Evolutionary conservation across 805 yeast species (phyloP).

Genomic region (Komagataella populi): DNA sequence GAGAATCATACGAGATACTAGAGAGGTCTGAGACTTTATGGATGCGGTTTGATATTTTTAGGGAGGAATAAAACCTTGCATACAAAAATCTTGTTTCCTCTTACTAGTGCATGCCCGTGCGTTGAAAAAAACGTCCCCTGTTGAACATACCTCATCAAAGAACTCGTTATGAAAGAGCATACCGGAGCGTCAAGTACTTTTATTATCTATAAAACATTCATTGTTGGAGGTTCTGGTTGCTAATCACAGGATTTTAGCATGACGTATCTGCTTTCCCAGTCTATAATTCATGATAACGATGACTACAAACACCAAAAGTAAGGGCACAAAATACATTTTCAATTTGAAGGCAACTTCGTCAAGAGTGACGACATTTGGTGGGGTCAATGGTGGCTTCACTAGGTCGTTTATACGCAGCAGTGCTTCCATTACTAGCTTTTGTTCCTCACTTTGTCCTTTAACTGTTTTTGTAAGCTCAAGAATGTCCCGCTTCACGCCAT

Average conservation of each 20-base stretch:
- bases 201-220: background rate
- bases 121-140: no score
- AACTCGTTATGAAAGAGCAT: no score
- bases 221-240: no score
- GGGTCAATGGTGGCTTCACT: background rate
- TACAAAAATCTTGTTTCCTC: no score
- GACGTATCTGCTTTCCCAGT: slow-evolving; percentile 49
- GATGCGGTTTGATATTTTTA: no score
- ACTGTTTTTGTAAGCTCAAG: background rate
- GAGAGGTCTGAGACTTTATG: no score
- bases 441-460: background rate
- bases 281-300: slow-evolving; percentile 34
- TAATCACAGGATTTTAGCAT: slow-evolving; percentile 36
- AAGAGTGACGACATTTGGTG: background rate
- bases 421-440: background rate
- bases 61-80: no score
- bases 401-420: background rate
- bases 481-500: background rate
- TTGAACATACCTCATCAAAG: no score
- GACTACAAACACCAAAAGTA: slow-evolving; percentile 23
- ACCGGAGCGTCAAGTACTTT: background rate
- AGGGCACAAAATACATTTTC: slow-evolving; percentile 19
- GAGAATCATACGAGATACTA: no score
- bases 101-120: no score
- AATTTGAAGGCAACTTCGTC: slow-evolving; percentile 2